phyloP scores from a whole-genome alignment of 1,139 yeast genomes.

The Blastobotrys indianensis region DNA sequence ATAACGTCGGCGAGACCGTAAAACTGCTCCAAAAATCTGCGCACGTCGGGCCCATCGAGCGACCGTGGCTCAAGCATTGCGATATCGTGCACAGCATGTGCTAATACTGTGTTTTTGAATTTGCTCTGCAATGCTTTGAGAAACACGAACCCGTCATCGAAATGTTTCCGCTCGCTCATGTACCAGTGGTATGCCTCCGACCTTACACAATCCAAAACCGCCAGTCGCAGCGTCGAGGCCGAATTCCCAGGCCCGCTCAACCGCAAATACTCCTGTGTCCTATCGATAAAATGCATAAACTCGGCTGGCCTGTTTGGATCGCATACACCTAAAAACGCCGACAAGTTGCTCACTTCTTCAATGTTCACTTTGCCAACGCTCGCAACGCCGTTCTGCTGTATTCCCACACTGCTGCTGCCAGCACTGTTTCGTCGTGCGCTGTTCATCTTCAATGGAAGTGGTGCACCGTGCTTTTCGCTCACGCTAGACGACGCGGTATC shows the following conservation, averaged over 20 bases:
- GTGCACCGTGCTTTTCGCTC: too few relatives aligned
- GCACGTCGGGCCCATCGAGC: neutral
- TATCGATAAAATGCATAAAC: slow-evolving; percentile 11
- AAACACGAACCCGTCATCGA: slow-evolving; percentile 7
- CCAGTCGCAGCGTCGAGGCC: slow-evolving; percentile 6
- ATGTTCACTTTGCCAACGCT: neutral
- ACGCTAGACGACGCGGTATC: too few relatives aligned
- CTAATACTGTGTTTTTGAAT: slow-evolving; percentile 9
- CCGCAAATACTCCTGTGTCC: slow-evolving; percentile 6
- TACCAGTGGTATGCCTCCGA: slow-evolving; percentile 12
- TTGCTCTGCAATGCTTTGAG: slow-evolving; percentile 5
- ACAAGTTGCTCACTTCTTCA: slow-evolving; percentile 3
- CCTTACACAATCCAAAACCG: slow-evolving; percentile 2
- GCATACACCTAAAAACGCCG: slow-evolving; percentile 6
- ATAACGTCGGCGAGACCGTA: slow-evolving; percentile 10
- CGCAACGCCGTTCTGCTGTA: too few relatives aligned
- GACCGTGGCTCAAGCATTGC: slow-evolving; percentile 10
- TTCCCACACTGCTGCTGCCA: too few relatives aligned
- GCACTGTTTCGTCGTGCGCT: too few relatives aligned
- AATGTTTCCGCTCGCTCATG: slow-evolving; percentile 5
- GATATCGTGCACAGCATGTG: slow-evolving; percentile 6
- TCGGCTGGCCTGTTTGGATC: slow-evolving; percentile 8
- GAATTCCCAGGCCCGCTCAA: neutral
- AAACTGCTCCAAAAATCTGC: slow-evolving; percentile 7
- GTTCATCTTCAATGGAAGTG: too few relatives aligned